Evolutionary conservation across 208 protist genomes (phyloP).

Genomic region (Trypanosoma cruzi): DNA sequence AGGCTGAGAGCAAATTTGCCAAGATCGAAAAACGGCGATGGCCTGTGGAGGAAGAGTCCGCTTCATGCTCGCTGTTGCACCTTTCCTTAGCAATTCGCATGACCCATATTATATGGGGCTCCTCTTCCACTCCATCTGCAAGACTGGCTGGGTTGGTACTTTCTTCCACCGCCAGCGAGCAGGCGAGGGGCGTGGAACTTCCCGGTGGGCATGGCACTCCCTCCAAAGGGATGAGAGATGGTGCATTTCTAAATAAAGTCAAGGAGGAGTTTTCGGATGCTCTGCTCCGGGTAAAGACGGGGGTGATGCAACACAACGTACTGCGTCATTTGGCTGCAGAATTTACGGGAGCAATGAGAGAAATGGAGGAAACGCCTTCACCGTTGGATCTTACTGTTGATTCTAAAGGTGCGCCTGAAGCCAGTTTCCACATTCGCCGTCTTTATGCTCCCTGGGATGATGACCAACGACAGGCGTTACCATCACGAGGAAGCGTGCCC

Average conservation of each 20-base stretch:
- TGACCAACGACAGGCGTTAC: background rate
- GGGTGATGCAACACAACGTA: conserved; percentile 2
- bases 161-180: background rate
- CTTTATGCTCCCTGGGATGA: background rate
- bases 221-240: background rate
- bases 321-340: background rate
- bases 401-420: too few relatives aligned
- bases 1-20: conserved; percentile 7
- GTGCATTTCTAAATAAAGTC: background rate
- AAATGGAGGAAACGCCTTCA: background rate
- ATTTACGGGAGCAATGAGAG: background rate
- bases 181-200: background rate
- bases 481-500: background rate
- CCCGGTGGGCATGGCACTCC: background rate
- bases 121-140: conserved; percentile 20
- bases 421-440: conserved; percentile 2
- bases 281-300: background rate
- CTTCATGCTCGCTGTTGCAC: conserved; percentile 71
- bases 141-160: conserved; percentile 13
- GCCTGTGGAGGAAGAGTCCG: conserved; percentile 72
- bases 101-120: conserved; percentile 83
- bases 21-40: conserved; percentile 28
- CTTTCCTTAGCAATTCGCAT: conserved; percentile 71
- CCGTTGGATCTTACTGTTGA: background rate
- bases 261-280: conserved; percentile 18